These are phyloP conservation scores for Globisporangium polare DNA, from an alignment of 352 stramenopile species.

Conservation along the genomic window DNA sequence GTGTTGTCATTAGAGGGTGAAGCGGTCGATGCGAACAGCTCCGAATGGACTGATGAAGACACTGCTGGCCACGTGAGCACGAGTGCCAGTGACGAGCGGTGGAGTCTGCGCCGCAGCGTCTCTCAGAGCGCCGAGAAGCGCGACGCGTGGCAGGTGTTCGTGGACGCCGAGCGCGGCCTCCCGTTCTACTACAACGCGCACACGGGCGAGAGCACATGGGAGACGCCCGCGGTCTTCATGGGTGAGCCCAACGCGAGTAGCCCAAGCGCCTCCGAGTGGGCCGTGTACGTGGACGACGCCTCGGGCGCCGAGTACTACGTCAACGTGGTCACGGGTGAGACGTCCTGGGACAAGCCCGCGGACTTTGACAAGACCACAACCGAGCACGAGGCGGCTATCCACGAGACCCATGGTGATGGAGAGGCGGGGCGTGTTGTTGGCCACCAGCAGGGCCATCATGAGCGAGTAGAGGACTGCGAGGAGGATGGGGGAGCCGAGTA, in stretches of 20 bases:
- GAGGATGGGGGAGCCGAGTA: conserved; percentile 42
- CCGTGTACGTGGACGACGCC: conserved; percentile 42
- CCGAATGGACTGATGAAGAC: neutral
- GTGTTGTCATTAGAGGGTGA: neutral
- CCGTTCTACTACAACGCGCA: conserved; percentile 68
- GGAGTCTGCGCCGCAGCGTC: conserved; percentile 20
- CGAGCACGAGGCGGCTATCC: neutral
- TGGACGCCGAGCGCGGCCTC: conserved; percentile 49
- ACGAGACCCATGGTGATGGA: neutral
- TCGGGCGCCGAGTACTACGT: conserved; percentile 48
- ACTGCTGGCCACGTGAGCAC: neutral
- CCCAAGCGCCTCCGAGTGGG: conserved; percentile 26
- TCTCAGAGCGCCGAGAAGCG: conserved; percentile 22
- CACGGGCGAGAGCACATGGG: conserved; percentile 64
- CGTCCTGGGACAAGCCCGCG: conserved; percentile 42
- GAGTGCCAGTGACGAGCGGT: neutral
- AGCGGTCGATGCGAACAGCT: neutral
- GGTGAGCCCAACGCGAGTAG: neutral
- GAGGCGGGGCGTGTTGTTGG: neutral
- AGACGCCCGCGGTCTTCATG: conserved; percentile 19
- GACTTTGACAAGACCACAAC: conserved; percentile 13
- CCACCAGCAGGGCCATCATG: neutral
- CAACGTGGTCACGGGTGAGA: conserved; percentile 43
- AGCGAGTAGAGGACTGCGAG: neutral
- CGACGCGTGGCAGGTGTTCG: conserved; percentile 50